phyloP scores from a whole-genome alignment of 2,329 filamentous ascomycete genomes.

The Colletotrichum noveboracense region DNA sequence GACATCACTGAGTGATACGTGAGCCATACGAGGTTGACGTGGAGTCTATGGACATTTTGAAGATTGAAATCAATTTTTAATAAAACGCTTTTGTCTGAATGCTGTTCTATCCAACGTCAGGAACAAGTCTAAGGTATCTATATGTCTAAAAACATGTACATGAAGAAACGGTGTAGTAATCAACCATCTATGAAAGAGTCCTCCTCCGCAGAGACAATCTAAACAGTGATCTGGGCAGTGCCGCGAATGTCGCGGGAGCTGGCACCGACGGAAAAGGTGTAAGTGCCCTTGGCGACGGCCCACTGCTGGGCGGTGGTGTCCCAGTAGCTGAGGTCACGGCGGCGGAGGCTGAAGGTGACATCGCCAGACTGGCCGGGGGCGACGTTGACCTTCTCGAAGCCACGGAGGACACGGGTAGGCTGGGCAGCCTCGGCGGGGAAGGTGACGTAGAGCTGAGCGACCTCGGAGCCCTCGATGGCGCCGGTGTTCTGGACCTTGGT shows the following conservation, averaged over 20 bases:
- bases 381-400: constrained; percentile 51
- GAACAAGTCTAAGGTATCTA: background rate
- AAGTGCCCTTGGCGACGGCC: constrained; percentile 46
- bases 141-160: background rate
- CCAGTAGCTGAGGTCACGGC: constrained; percentile 59
- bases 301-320: constrained; percentile 52
- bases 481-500: constrained; percentile 60
- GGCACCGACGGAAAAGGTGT: constrained; percentile 11
- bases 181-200: background rate
- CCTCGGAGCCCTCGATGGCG: constrained; percentile 31
- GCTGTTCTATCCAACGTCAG: background rate
- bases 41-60: background rate
- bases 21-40: too few species aligned
- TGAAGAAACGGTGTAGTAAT: background rate
- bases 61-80: background rate
- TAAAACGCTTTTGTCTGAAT: background rate
- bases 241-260: constrained; percentile 15
- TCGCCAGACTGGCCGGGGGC: constrained; percentile 37
- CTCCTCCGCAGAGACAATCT: background rate
- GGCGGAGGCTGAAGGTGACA: constrained; percentile 46
- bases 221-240: background rate
- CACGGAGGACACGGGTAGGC: constrained; percentile 45
- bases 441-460: constrained; percentile 34
- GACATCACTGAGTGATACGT: background rate
- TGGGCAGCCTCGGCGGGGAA: constrained; percentile 35